Evolutionary conservation across 139 green algal genomes (phyloP), one percentile per base, ranked within the genome.

Genomic region (Raphidocelis subcapitata): DNA sequence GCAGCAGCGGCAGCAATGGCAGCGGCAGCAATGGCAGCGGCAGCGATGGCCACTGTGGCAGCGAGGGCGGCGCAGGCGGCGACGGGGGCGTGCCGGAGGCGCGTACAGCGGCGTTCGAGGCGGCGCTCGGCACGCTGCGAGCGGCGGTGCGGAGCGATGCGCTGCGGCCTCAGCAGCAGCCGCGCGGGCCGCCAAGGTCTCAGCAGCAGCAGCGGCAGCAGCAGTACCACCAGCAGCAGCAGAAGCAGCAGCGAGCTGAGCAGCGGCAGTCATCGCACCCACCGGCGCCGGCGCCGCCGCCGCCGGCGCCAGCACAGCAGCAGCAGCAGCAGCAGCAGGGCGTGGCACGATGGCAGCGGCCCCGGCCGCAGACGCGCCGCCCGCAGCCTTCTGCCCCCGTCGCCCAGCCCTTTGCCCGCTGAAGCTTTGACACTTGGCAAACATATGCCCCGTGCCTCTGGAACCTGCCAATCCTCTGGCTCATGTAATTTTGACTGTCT

Each of bases 171-270:
- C 55, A 35, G 10, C 55, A 62, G 55, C 55, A 62, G 55, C 55
- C 8, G 24, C 55, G 10, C n/a, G 55, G 10, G 5, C 24, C 14
- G 16, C 10, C 55, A 62, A 16, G 55, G 26, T 8, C 5, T 8
- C n/a, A 62, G 26, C n/a, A 31, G 55, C 24, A 62, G 55, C n/a
- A 62, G 55, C n/a, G 10, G 14, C 26, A 62, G 54, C 47, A 51
- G 33, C 32, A 47, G 52, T 55, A 46, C 74, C 70, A 75, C 56
- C 57, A 67, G 31, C 55, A 62, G 55, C 55, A 62, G 55, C 55
- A 62, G 14, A 8, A 49, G 41, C 55, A 62, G 55, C 10, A 62
- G 55, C 55, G 16, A 31, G 5, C 5, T 8, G 10, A 62, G 55
- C 24, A 62, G 55, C 55, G 5, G 5, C 24, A 35, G 55, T 8